Conservation (phyloP, 495 filamentous ascomycete species). For the Talaromyces proteolyticus region DNA sequence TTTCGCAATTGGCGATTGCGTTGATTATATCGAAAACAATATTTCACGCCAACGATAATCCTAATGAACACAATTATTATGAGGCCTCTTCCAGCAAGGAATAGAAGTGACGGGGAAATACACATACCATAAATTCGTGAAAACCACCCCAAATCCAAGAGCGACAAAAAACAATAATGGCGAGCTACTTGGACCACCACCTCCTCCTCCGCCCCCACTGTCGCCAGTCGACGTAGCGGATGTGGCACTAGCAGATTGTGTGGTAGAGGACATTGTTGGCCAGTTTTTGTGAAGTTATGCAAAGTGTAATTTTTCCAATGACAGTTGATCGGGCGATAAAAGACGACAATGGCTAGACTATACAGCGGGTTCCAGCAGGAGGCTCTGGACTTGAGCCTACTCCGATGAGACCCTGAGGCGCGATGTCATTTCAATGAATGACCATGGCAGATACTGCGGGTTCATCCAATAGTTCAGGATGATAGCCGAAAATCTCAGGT, state of each 20-base stretch:
- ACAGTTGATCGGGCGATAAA: too few relatives aligned
- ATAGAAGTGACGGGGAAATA: neutral
- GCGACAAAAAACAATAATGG: conserved; percentile 96
- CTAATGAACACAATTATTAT: conserved; percentile 41
- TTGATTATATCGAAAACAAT: conserved; percentile 97
- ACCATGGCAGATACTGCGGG: too few relatives aligned
- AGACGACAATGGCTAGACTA: too few relatives aligned
- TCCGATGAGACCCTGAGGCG: neutral
- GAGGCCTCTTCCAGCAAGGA: neutral
- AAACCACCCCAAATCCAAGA: conserved; percentile 95
- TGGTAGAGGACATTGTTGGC: conserved; percentile 5
- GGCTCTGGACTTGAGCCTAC: neutral
- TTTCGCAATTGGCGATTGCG: conserved; percentile 74
- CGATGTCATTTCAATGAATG: neutral
- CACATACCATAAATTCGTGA: conserved; percentile 92
- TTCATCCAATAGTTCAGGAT: too few relatives aligned
- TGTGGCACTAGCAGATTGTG: conserved; percentile 1
- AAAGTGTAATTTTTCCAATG: neutral
- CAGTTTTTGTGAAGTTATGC: neutral
- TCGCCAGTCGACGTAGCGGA: conserved; percentile 1
- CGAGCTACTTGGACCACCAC: conserved; percentile 64
- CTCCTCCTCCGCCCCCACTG: conserved; percentile 8
- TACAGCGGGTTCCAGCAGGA: neutral
- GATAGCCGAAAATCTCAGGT: too few relatives aligned
- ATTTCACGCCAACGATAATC: conserved; percentile 99